Evolutionary conservation across 2,329 filamentous ascomycete species (phyloP).

Genomic region (Scopulariopsis brevicaulis): DNA sequence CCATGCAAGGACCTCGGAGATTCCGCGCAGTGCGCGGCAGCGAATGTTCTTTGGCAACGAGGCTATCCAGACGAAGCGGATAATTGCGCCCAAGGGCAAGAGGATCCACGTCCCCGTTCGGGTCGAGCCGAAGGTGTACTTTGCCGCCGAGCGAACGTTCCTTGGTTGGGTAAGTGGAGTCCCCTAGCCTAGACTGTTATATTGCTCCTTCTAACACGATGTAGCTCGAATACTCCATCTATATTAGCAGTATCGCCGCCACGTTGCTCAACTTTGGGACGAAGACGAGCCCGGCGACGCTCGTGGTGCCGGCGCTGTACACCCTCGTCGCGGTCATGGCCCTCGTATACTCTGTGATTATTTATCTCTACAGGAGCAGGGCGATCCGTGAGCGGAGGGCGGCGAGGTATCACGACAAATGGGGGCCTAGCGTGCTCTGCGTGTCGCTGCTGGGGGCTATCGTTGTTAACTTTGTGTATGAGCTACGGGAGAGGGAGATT

Average conservation of each 20-base stretch:
- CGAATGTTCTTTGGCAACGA: slow-evolving; percentile 41
- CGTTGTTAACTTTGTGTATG: slow-evolving; percentile 67
- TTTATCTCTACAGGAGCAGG: slow-evolving; percentile 80
- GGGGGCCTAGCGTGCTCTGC: slow-evolving; percentile 73
- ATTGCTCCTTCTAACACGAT: background rate
- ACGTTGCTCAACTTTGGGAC: slow-evolving; percentile 72
- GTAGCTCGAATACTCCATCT: slow-evolving; percentile 92
- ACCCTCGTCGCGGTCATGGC: slow-evolving; percentile 68
- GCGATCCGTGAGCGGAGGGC: slow-evolving; percentile 75
- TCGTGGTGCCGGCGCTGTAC: slow-evolving; percentile 65
- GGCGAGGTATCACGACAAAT: slow-evolving; percentile 85
- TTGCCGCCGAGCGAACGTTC: slow-evolving; percentile 92
- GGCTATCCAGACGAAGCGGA: slow-evolving; percentile 44
- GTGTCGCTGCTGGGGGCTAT: slow-evolving; percentile 62
- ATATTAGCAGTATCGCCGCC: slow-evolving; percentile 78
- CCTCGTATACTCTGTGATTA: slow-evolving; percentile 70
- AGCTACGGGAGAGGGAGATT: slow-evolving; percentile 20
- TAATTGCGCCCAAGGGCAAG: slow-evolving; percentile 72
- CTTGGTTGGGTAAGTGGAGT: slow-evolving; percentile 65
- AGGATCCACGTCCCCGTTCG: slow-evolving; percentile 92
- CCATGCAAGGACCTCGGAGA: slow-evolving; percentile 38
- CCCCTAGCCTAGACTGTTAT: background rate
- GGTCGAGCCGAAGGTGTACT: slow-evolving; percentile 96
- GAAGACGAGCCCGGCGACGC: slow-evolving; percentile 43
- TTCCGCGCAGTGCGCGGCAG: slow-evolving; percentile 45